Evolutionary conservation across 2,329 filamentous ascomycete species (phyloP).

Genomic region (Sclerotinia minor): DNA sequence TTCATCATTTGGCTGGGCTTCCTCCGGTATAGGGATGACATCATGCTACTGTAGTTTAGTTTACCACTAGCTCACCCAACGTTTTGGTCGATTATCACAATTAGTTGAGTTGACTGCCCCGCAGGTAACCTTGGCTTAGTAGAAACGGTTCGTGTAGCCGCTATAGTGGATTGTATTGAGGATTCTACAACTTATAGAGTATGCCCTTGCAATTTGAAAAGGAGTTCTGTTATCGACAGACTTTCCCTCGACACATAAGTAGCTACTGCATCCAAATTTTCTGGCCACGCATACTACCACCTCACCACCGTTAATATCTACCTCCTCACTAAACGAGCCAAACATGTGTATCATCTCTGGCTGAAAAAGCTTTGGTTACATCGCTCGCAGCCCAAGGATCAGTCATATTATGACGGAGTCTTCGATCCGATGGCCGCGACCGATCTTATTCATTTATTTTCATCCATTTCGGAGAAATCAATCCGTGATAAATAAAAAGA

Average conservation of each 20-base stretch:
- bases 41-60: too few relatives aligned
- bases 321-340: neutral
- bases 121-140: too few relatives aligned
- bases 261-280: too few relatives aligned
- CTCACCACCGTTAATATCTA: neutral
- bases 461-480: neutral
- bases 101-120: neutral
- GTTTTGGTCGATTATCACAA: neutral
- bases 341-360: neutral
- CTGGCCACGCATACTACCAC: neutral
- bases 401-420: neutral
- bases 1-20: neutral
- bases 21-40: neutral
- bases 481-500: neutral
- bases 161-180: too few relatives aligned
- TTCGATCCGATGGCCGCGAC: neutral
- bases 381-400: neutral
- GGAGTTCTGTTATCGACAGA: too few relatives aligned
- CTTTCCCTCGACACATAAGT: too few relatives aligned
- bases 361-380: neutral
- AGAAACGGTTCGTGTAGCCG: too few relatives aligned
- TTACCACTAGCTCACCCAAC: too few relatives aligned
- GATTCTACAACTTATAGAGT: too few relatives aligned
- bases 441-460: neutral
- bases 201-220: too few relatives aligned